A percentile compares a stretch with the other conserved stretches of the same genome.
These are phyloP conservation scores for Mycena latifolia DNA, from an alignment of 768 basidiomycete species.

Conservation along the genomic window DNA sequence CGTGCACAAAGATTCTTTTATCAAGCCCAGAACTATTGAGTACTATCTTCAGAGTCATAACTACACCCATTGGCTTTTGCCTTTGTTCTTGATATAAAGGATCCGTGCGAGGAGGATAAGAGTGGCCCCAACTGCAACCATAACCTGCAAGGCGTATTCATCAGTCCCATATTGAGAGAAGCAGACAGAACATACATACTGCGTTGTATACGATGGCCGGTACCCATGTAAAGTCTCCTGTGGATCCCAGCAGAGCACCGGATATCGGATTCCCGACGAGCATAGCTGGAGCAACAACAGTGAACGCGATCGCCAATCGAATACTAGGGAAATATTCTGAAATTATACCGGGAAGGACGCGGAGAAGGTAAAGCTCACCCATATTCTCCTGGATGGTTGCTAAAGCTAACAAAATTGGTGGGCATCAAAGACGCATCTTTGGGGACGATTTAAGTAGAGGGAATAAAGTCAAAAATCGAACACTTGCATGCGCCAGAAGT, in stretches of 20 bases:
- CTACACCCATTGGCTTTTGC: no score
- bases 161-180: no score
- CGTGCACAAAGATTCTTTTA: no score
- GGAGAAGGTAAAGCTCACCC: background rate
- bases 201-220: constrained; percentile 8
- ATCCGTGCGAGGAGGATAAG: no score
- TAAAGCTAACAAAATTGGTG: constrained; percentile 18
- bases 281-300: constrained; percentile 23
- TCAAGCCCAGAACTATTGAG: no score
- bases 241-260: background rate
- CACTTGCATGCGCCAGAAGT: constrained; percentile 48
- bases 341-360: no score
- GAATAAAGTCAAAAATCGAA: background rate
- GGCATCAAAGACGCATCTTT: constrained; percentile 21
- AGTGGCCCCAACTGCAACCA: no score
- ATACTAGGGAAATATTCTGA: background rate
- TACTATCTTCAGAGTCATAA: no score
- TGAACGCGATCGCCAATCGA: constrained; percentile 15
- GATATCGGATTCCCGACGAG: constrained; percentile 21
- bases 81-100: no score
- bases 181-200: background rate
- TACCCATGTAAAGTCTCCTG: background rate
- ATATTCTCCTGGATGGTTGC: constrained; percentile 8
- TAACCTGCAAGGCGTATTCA: no score
- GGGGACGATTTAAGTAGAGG: no score